These are phyloP conservation scores for Nitzschia inconspicua DNA, from an alignment of 108 stramenopile genomes.

Conservation along the genomic window DNA sequence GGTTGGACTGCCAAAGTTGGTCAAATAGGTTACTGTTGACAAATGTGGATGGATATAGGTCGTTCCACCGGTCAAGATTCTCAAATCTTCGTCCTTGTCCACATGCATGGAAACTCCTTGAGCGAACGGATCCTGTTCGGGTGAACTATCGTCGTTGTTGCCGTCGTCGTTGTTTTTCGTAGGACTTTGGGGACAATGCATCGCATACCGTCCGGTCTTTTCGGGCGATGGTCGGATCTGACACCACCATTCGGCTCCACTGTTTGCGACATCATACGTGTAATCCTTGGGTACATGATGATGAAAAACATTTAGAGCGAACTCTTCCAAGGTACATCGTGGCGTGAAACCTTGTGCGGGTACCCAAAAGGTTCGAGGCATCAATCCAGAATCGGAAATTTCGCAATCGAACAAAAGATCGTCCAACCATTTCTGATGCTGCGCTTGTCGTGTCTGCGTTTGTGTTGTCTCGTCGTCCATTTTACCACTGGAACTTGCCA, in stretches of 20 bases:
- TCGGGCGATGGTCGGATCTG: constrained; percentile 72
- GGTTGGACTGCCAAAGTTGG: constrained; percentile 66
- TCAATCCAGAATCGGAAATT: constrained; percentile 67
- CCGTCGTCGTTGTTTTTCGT: constrained; percentile 7
- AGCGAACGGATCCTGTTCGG: not conserved
- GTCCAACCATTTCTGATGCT: constrained; percentile 32
- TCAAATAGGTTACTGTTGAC: constrained; percentile 82
- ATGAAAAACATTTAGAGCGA: constrained; percentile 72
- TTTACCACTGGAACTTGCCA: not conserved
- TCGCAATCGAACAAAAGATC: constrained; percentile 74
- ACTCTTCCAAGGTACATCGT: constrained; percentile 61
- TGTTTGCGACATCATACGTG: constrained; percentile 23
- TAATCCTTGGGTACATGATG: constrained; percentile 39
- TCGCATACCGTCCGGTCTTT: constrained; percentile 38
- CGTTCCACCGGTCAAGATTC: constrained; percentile 61
- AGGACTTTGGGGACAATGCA: too few relatives aligned
- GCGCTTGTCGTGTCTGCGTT: not conserved
- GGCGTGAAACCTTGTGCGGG: constrained; percentile 37
- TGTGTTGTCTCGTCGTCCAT: not conserved
- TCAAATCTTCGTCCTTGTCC: constrained; percentile 86
- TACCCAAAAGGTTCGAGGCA: constrained; percentile 82
- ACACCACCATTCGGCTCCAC: constrained; percentile 86
- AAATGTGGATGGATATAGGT: constrained; percentile 78
- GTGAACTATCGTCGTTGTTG: constrained; percentile 22
- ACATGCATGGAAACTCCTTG: constrained; percentile 80